These are phyloP conservation scores for Lactarius quietus DNA, from an alignment of 768 basidiomycete genomes.

Conservation along the genomic window DNA sequence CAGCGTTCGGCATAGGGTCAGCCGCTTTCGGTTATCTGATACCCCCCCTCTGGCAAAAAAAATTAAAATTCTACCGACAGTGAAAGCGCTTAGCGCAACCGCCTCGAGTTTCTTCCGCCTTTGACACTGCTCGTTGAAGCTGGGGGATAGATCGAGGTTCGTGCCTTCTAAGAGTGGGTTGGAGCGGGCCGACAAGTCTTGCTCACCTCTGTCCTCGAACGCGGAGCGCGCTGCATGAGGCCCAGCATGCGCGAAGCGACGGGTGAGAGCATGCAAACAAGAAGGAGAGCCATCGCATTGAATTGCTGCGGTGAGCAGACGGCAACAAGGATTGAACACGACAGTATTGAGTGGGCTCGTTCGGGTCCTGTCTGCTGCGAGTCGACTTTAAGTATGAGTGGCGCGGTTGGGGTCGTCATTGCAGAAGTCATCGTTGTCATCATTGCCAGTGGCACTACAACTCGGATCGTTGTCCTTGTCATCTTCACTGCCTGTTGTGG, in stretches of 20 bases:
- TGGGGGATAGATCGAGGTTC: conserved; percentile 14
- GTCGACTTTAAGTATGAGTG: neutral
- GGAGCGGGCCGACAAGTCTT: neutral
- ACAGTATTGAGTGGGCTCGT: neutral
- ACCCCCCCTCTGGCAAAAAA: neutral
- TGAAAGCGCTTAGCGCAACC: conserved; percentile 17
- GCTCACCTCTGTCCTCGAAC: neutral
- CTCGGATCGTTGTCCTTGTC: no score
- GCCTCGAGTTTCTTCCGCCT: conserved; percentile 12
- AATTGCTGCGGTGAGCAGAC: neutral
- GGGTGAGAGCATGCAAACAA: neutral
- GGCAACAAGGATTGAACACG: neutral
- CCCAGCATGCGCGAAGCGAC: neutral
- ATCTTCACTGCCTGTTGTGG: no score
- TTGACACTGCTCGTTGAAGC: conserved; percentile 10
- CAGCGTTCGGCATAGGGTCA: neutral
- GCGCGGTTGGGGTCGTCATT: no score
- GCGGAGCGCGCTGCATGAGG: neutral
- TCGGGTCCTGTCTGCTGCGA: neutral
- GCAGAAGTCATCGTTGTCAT: no score
- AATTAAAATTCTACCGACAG: neutral
- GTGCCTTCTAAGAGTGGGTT: neutral
- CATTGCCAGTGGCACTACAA: no score
- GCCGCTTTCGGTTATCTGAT: neutral
- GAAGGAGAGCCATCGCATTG: neutral